Base-by-base conservation (phyloP, 495 filamentous ascomycete genomes). In the Penicillium mononematosum region DNA sequence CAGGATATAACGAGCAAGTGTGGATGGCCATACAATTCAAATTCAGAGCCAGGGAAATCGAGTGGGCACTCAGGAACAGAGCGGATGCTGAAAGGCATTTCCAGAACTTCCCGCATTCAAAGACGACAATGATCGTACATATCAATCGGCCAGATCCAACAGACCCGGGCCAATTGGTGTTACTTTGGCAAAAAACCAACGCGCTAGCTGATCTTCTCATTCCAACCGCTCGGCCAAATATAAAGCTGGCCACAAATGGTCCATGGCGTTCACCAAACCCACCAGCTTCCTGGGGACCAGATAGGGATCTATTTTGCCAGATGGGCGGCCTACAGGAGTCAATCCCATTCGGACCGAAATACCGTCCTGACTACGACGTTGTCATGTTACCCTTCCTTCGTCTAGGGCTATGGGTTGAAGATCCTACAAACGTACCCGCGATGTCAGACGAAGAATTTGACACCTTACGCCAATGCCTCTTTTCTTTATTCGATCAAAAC, bases 141-240 rank as follows among this genome's bases (percentile, higher is more conserved):
- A 24, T 50, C 4, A 5, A 8, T 8, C 8, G 5, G 22, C 48
- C 48, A n/a, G 6, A 12, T 5, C 11, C 8, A 38, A n/a, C 11
- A 5, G 48, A 50, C 32, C 48, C 48, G 1, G 48, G 48, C n/a
- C 48, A 50, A 38, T 1, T 50, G 8, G 48, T 50, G 5, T 11
- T 50, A 2, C 12, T 50, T 12, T 50, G 48, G 48, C 32, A 25
- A 2, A 50, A 38, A 14, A 3, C 11, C 6, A 17, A 6, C 6
- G 19, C 12, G 0, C 19, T 50, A 6, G 31, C 38, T 6, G 32
- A 50, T 17, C 19, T 25, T n/a, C 10, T 50, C 0, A 50, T 50
- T 0, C 3, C 32, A 3, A n/a, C 7, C 1, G 4, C 32, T 10
- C 14, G 36, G n/a, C 14, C 16, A 4, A 2, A 22, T 17, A 36